Evolutionary conservation across 441 rosid genomes (phyloP).

Genomic region (Adansonia rubrostipa): DNA sequence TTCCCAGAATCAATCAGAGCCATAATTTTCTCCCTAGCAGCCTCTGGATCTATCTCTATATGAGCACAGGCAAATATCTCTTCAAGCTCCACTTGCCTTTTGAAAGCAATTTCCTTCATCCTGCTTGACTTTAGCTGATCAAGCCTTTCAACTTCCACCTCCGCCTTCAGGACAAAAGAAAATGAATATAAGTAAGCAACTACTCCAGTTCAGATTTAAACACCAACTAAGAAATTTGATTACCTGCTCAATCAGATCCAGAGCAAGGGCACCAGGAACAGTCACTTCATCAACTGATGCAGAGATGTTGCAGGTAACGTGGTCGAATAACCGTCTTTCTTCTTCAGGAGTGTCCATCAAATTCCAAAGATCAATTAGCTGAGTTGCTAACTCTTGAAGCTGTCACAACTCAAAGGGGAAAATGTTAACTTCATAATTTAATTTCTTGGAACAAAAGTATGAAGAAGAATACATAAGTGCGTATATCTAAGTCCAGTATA

Average conservation of each 20-base stretch:
- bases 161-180: conserved; percentile 56
- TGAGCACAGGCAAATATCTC: conserved; percentile 86
- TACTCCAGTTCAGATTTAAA: neutral
- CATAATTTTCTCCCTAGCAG: conserved; percentile 92
- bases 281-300: conserved; percentile 92
- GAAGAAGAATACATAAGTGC: neutral
- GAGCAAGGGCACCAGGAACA: conserved; percentile 82
- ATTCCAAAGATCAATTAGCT: conserved; percentile 91
- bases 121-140: conserved; percentile 91
- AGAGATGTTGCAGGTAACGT: conserved; percentile 84
- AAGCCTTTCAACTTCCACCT: conserved; percentile 91
- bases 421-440: neutral
- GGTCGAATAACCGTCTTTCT: conserved; percentile 79
- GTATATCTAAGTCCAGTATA: neutral
- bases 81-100: conserved; percentile 88
- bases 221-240: conserved; percentile 12
- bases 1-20: conserved; percentile 72
- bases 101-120: conserved; percentile 96
- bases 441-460: conserved; percentile 20
- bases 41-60: conserved; percentile 75
- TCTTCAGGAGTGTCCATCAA: conserved; percentile 95
- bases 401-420: conserved; percentile 31
- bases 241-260: conserved; percentile 94
- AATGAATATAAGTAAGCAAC: conserved; percentile 28
- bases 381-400: conserved; percentile 94